Percentiles rank a stretch among this genome's conserved stretches.
These are phyloP conservation scores for Neoarthrinium moseri DNA, from an alignment of 2,329 filamentous ascomycete genomes.

Conservation along the genomic window DNA sequence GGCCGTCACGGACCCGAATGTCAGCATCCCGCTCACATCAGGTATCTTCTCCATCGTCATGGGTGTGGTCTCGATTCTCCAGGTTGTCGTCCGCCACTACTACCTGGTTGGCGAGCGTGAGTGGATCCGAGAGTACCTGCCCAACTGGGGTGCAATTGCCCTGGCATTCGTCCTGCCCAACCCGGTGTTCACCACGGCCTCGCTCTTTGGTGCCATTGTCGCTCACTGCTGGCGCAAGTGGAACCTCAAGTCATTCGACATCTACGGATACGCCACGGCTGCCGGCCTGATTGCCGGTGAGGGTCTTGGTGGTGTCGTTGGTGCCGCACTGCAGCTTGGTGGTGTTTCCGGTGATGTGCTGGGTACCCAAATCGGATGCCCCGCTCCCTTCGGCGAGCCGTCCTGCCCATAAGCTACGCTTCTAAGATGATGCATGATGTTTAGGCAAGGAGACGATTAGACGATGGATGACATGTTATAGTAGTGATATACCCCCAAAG, in stretches of 20 bases:
- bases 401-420: too few relatives aligned
- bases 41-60: slow-evolving; percentile 59
- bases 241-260: slow-evolving; percentile 50
- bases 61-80: slow-evolving; percentile 44
- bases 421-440: too few relatives aligned
- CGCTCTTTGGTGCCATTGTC: slow-evolving; percentile 52
- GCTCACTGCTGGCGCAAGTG: slow-evolving; percentile 54
- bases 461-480: too few relatives aligned
- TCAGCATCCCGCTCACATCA: slow-evolving; percentile 52
- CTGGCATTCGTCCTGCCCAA: slow-evolving; percentile 57
- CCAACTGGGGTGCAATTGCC: slow-evolving; percentile 63
- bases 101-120: slow-evolving; percentile 45
- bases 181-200: slow-evolving; percentile 56
- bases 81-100: slow-evolving; percentile 52
- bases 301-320: slow-evolving; percentile 61
- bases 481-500: too few relatives aligned
- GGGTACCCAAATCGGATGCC: not conserved
- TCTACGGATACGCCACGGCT: slow-evolving; percentile 58
- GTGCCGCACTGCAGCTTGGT: slow-evolving; percentile 17
- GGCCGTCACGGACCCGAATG: slow-evolving; percentile 57
- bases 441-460: too few relatives aligned
- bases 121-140: slow-evolving; percentile 54
- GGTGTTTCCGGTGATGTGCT: not conserved
- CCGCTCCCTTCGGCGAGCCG: too few relatives aligned
- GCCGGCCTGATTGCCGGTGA: slow-evolving; percentile 63